Evolutionary conservation across 176 grass and related monocot genomes (phyloP), one percentile per base, ranked within the genome.

Genomic region (Echinochloa phyllopogon): DNA sequence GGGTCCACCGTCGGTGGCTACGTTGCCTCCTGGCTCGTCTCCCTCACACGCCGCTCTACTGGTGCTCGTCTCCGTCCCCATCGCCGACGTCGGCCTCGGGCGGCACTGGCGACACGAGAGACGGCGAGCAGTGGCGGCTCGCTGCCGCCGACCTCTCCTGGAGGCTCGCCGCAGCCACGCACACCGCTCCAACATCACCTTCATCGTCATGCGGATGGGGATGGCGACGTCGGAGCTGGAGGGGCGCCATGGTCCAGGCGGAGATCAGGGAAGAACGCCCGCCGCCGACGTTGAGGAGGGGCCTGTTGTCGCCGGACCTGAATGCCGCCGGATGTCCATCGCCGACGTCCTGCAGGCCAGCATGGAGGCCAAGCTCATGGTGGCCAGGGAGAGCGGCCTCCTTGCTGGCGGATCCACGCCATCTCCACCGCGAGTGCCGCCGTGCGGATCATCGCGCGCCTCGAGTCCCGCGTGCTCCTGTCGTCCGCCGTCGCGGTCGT

Each of bases 101-200:
- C 2, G 80, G 42, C 10, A 37, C 16, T 1, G 81, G 72, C 3
- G 78, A 84, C 6, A 83, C 51, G 3, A 41, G 47, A 17, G 79
- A 79, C 18, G 87, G 72, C 9, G 93, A 90, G 40, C 87, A 92
- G 89, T 98, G 93, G 95, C 91, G 95, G 66, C 76, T 87, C 29
- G 88, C 91, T 10, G 93, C 89, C 8, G 86, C 86, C 44, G 93
- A 95, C 66, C 87, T 95, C 25, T 96, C 93, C 3, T 78, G 88
- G 71, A 86, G 94, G 50, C 91, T 98, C 86, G 71, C 91, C 25
- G 84, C 88, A n/a, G 84, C 88, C 65, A 96, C 93, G 65, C 91
- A 91, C 55, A 92, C 76, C 96, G 95, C 40, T 82, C 91, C 76
- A 90, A 81, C 87, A 90, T 98, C 83, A 65, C 84, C 0, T 77